phyloP scores from a whole-genome alignment of 805 yeast genomes.

The Nakazawaea wyomingensis region DNA sequence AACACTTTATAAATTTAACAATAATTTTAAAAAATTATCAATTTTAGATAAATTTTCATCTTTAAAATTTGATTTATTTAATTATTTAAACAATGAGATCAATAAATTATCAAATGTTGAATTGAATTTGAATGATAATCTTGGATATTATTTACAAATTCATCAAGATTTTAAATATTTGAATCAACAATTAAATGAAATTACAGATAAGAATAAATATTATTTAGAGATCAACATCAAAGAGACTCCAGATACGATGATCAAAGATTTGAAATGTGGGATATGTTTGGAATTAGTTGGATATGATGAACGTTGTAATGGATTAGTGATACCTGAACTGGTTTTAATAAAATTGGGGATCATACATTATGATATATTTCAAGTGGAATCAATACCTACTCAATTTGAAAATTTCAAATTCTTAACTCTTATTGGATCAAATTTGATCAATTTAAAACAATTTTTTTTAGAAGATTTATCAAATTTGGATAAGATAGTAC shows the following conservation, averaged over 20 bases:
- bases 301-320: neutral
- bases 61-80: constrained; percentile 12
- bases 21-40: constrained; percentile 8
- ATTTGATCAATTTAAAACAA: constrained; percentile 3
- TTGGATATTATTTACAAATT: constrained; percentile 28
- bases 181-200: constrained; percentile 28
- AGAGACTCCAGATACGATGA: constrained; percentile 3
- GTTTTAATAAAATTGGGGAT: constrained; percentile 5
- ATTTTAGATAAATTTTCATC: constrained; percentile 10
- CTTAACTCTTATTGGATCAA: neutral
- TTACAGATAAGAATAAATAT: constrained; percentile 19
- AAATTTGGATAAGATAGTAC: neutral
- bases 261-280: constrained; percentile 10
- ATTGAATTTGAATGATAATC: constrained; percentile 1
- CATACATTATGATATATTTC: neutral
- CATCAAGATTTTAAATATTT: constrained; percentile 31
- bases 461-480: neutral
- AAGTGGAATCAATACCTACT: neutral
- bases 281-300: neutral
- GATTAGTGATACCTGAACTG: constrained; percentile 5
- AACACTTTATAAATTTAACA: constrained; percentile 6
- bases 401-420: neutral
- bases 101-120: neutral
- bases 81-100: constrained; percentile 3
- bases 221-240: constrained; percentile 6